Conservation (phyloP, 2,329 filamentous ascomycete genomes). For the Aspergillus felis region DNA sequence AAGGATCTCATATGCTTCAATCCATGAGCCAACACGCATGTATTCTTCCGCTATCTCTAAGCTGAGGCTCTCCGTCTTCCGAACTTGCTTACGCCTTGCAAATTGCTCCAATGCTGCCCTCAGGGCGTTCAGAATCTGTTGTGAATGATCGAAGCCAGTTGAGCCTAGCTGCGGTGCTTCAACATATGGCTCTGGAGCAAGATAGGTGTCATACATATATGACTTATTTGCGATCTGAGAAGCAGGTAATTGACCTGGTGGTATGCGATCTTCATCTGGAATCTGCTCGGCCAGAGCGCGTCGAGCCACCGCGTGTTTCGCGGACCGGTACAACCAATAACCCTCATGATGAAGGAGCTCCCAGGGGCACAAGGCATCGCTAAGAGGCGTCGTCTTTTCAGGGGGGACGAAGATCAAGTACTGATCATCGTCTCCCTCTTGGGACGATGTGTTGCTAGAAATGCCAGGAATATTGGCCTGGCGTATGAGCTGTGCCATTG, state of each 20-base stretch:
- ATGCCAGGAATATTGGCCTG: constrained; percentile 49
- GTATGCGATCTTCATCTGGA: constrained; percentile 55
- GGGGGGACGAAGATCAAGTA: constrained; percentile 44
- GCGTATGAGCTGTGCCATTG: constrained; percentile 59
- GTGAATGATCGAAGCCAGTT: constrained; percentile 49
- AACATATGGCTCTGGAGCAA: constrained; percentile 55
- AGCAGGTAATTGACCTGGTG: constrained; percentile 53
- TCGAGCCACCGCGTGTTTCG: constrained; percentile 49
- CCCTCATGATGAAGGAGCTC: constrained; percentile 59
- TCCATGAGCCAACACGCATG: constrained; percentile 47
- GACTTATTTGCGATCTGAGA: constrained; percentile 53
- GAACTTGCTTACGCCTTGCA: constrained; percentile 48
- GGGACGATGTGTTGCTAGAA: constrained; percentile 25
- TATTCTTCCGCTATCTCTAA: constrained; percentile 55
- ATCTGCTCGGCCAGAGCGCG: constrained; percentile 52
- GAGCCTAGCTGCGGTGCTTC: constrained; percentile 47
- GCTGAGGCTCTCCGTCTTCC: constrained; percentile 52
- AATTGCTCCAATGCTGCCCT: constrained; percentile 50
- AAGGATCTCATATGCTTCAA: constrained; percentile 50
- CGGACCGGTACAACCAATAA: constrained; percentile 57
- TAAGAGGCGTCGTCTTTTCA: constrained; percentile 48
- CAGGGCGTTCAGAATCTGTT: constrained; percentile 47
- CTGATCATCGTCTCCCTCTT: constrained; percentile 20
- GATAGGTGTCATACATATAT: constrained; percentile 56
- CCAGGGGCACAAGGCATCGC: constrained; percentile 54